Percentiles rank a stretch among this genome's conserved stretches.
phyloP scores from a whole-genome alignment of 1,284 basidiomycete genomes.

The Ustilago vetiveriae region DNA sequence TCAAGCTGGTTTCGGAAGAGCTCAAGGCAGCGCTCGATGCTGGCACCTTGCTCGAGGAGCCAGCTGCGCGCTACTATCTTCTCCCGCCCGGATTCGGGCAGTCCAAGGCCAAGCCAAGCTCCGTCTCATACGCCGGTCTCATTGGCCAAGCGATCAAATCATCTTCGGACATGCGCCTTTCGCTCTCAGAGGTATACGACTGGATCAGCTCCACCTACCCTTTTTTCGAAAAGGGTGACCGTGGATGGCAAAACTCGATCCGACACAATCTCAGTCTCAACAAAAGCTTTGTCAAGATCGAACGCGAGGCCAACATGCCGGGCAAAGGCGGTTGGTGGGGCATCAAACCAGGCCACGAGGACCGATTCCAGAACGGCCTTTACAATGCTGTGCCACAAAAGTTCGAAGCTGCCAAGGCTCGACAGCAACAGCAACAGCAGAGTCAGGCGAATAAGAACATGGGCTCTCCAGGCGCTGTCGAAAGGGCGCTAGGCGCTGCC shows the following conservation, averaged over 20 bases:
- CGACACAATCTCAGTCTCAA: slow-evolving; percentile 89
- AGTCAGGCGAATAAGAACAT: slow-evolving; percentile 15
- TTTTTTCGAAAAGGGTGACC: slow-evolving; percentile 88
- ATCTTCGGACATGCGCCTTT: slow-evolving; percentile 82
- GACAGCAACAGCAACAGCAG: slow-evolving; percentile 30
- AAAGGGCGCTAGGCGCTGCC: slow-evolving; percentile 8
- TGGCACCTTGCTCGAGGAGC: slow-evolving; percentile 57
- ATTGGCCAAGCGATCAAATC: slow-evolving; percentile 93
- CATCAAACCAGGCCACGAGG: slow-evolving; percentile 65
- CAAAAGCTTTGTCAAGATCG: slow-evolving; percentile 77
- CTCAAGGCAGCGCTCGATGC: slow-evolving; percentile 60
- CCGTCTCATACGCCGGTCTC: slow-evolving; percentile 85
- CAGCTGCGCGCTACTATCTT: slow-evolving; percentile 60
- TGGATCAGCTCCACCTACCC: slow-evolving; percentile 94
- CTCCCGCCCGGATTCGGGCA: slow-evolving; percentile 60
- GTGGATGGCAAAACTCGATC: slow-evolving; percentile 94
- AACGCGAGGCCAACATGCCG: slow-evolving; percentile 65
- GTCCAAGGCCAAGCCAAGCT: slow-evolving; percentile 57
- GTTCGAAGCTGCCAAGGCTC: slow-evolving; percentile 47
- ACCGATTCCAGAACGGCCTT: slow-evolving; percentile 61
- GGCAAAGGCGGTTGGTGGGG: slow-evolving; percentile 70
- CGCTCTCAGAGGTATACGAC: slow-evolving; percentile 93
- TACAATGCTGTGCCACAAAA: slow-evolving; percentile 51
- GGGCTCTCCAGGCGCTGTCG: slow-evolving; percentile 25
- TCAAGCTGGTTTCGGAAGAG: slow-evolving; percentile 66